phyloP scores from a whole-genome alignment of 169 alveolate species.

The Cryptosporidium sp. region DNA sequence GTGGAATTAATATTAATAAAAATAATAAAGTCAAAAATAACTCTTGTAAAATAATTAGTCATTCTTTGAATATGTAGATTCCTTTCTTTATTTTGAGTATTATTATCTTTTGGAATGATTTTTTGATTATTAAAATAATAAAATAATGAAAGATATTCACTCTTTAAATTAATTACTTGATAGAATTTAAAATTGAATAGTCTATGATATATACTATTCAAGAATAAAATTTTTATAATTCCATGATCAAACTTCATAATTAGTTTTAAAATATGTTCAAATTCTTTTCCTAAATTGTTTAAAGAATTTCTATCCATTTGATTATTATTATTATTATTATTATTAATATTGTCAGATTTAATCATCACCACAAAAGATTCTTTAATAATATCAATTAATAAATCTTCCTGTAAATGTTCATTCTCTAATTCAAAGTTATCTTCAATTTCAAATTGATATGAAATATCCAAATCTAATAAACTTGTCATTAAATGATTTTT shows the following conservation, averaged over 20 bases:
- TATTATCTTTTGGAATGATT: slow-evolving; percentile 45
- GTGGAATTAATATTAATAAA: neutral
- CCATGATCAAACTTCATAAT: slow-evolving; percentile 72
- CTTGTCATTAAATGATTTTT: slow-evolving; percentile 72
- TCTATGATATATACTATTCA: slow-evolving; percentile 75
- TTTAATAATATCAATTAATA: slow-evolving; percentile 44
- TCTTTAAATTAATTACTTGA: slow-evolving; percentile 30
- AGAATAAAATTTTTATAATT: slow-evolving; percentile 70
- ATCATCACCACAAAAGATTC: slow-evolving; percentile 72
- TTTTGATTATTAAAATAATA: slow-evolving; percentile 75
- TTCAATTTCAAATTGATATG: slow-evolving; percentile 11
- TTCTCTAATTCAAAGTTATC: neutral
- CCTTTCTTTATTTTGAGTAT: slow-evolving; percentile 5
- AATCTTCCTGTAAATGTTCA: slow-evolving; percentile 15
- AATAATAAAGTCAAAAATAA: slow-evolving; percentile 15
- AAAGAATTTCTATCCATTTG: neutral
- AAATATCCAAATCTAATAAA: slow-evolving; percentile 65
- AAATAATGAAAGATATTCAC: slow-evolving; percentile 48
- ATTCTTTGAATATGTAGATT: neutral
- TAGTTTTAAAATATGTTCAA: slow-evolving; percentile 72
- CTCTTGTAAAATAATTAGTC: neutral
- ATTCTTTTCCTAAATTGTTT: neutral
- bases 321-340: too few species aligned
- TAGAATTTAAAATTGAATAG: slow-evolving; percentile 26
- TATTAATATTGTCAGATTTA: neutral